Percentiles rank a stretch among this genome's conserved stretches.
Evolutionary conservation across 805 yeast species (phyloP).

Genomic region (Wickerhamiella dianesei): DNA sequence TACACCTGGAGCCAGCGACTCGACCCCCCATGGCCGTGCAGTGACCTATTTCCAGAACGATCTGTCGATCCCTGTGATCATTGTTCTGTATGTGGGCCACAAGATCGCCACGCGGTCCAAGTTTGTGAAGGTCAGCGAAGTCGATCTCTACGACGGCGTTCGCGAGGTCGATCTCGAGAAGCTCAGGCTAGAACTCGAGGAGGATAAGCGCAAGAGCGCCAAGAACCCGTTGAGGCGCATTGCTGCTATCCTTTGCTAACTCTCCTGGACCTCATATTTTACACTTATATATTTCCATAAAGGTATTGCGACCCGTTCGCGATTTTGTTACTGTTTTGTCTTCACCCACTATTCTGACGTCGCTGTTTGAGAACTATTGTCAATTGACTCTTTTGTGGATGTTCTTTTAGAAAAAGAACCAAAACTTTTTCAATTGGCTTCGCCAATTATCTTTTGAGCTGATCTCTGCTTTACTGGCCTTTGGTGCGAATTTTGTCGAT

Average conservation of each 20-base stretch:
- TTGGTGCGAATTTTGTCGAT: too few species aligned
- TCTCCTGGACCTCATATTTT: neutral
- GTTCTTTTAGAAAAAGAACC: too few species aligned
- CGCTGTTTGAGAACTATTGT: too few species aligned
- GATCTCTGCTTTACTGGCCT: too few species aligned
- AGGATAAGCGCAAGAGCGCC: conserved; percentile 33
- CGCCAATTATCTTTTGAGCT: too few species aligned
- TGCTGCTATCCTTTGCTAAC: conserved; percentile 9
- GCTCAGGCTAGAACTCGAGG: conserved; percentile 39
- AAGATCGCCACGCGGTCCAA: conserved; percentile 25
- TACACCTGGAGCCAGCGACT: conserved; percentile 15
- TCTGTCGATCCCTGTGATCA: conserved; percentile 29
- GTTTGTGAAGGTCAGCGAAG: conserved; percentile 33
- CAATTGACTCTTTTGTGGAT: too few species aligned
- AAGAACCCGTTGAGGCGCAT: conserved; percentile 20
- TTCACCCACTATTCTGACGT: too few species aligned
- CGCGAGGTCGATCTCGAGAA: conserved; percentile 42
- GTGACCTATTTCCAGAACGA: conserved; percentile 29
- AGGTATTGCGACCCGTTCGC: neutral
- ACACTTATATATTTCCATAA: neutral
- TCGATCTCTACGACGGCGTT: conserved; percentile 53
- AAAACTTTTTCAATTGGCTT: too few species aligned
- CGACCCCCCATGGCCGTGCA: conserved; percentile 1
- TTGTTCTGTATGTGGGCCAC: conserved; percentile 15
- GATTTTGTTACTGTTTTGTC: neutral